These are phyloP conservation scores for Voacanga thouarsii DNA, from an alignment of 257 asterid species.

Conservation along the genomic window DNA sequence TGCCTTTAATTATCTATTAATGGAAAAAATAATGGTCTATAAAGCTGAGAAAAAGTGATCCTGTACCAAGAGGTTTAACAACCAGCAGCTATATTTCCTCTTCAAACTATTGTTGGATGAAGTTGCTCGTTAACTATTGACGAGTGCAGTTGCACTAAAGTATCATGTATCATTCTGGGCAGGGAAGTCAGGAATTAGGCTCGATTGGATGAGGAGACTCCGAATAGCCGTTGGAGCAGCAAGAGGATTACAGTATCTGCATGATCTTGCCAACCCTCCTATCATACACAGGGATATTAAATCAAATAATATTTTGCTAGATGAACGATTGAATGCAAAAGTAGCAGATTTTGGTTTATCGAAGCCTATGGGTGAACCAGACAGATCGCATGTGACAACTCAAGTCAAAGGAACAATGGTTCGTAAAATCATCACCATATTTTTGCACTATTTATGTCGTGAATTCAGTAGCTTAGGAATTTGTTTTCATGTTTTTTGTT, in stretches of 20 bases:
- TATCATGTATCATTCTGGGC: constrained; percentile 10
- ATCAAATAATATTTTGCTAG: constrained; percentile 73
- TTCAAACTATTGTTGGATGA: not conserved
- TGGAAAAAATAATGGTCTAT: not conserved
- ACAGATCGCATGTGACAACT: constrained; percentile 71
- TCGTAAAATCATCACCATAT: constrained; percentile 19
- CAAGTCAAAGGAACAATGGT: constrained; percentile 99
- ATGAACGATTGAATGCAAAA: constrained; percentile 70
- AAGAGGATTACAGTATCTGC: constrained; percentile 80
- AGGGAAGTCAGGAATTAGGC: constrained; percentile 72
- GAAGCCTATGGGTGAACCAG: constrained; percentile 59
- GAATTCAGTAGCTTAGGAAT: not conserved
- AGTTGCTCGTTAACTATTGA: not conserved
- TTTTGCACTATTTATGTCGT: not conserved
- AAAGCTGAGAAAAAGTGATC: not conserved
- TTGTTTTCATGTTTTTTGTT: too few relatives aligned
- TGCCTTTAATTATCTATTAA: not conserved
- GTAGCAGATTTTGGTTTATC: constrained; percentile 97
- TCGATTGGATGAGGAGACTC: constrained; percentile 88
- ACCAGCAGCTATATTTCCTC: not conserved
- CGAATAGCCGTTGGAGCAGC: constrained; percentile 82
- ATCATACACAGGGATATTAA: constrained; percentile 92
- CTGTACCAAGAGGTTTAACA: constrained; percentile 39
- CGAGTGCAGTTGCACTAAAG: not conserved
- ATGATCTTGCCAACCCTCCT: constrained; percentile 85